Evolutionary conservation across 306 rosid species (phyloP), one percentile per base, ranked within the genome.

Genomic region (Cyclanthera cordifolia): DNA sequence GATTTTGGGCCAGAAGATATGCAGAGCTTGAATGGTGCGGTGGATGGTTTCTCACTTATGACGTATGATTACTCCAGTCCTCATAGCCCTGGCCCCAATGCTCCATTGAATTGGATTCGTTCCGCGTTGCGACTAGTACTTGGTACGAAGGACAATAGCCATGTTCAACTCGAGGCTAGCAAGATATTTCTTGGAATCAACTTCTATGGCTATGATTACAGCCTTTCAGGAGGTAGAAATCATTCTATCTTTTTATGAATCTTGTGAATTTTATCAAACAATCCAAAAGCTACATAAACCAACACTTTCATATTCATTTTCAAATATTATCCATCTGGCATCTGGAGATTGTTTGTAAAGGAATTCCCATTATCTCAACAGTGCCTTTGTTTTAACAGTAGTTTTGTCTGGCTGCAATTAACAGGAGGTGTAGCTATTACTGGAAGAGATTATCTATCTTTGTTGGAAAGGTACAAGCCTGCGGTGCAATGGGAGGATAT

Each of bases 21-120:
- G 69, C 85, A 56, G 78, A 80, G 76, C 74, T 67, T 93, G 79
- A 77, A 79, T 67, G 82, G 81, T 63, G 85, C 75, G 75, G 96
- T 90, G 72, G 96, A 90, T 82, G 96, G 90, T 58, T 90, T 86
- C 80, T 93, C 99, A 2, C 84, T 90, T 51, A 93, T 93, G 96
- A 93, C 88, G 27, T 90, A 93, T 53, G 99, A 93, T 81, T 93
- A 87, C 86, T 90, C 95, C 1, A 81, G 84, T 80, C 87, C 91
- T 73, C 91, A 79, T 20, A 87, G 77, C 71, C 99, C 99, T 27
- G 99, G 95, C 71, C 96, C 99, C 48, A 93, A 90, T 84, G 99
- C 99, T 55, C 99, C 99, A 72, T 72, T 93, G 74, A 82, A 87
- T 82, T 93, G 99, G 99, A 87, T 93, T 74, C 85, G 74, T 63